phyloP scores from a whole-genome alignment of 805 yeast species.

The Clavispora santaluciae region DNA sequence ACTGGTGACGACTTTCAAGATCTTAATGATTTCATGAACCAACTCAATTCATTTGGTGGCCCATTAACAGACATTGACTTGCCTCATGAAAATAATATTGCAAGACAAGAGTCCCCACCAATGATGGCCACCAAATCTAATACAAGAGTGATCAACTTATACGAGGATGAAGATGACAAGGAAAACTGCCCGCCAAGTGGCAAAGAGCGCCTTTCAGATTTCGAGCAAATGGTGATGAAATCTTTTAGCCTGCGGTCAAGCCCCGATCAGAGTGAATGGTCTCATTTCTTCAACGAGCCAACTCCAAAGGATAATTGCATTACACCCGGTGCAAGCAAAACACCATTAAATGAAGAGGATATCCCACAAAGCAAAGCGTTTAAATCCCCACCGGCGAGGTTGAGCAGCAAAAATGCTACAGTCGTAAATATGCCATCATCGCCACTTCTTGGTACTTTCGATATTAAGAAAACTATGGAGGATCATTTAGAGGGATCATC shows the following conservation, averaged over 20 bases:
- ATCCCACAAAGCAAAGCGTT: constrained; percentile 31
- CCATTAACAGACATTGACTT: constrained; percentile 45
- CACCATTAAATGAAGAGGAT: constrained; percentile 19
- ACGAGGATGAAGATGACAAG: constrained; percentile 32
- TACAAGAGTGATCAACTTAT: constrained; percentile 50
- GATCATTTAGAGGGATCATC: constrained; percentile 20
- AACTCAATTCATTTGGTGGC: constrained; percentile 35
- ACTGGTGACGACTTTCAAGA: constrained; percentile 24
- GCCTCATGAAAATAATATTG: constrained; percentile 18
- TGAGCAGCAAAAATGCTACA: constrained; percentile 16
- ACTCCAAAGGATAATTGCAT: constrained; percentile 32
- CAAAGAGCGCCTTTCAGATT: constrained; percentile 11
- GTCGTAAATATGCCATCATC: constrained; percentile 39
- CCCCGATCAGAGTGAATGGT: constrained; percentile 41
- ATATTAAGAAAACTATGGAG: constrained; percentile 9
- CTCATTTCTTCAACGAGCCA: constrained; percentile 39
- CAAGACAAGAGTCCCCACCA: constrained; percentile 35
- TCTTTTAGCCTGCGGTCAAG: constrained; percentile 29
- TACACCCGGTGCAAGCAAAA: constrained; percentile 18
- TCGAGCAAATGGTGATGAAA: constrained; percentile 22
- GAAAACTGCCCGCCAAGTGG: constrained; percentile 22
- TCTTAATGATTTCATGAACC: constrained; percentile 37
- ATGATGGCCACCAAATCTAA: constrained; percentile 53
- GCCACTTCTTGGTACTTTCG: constrained; percentile 24
- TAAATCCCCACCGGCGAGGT: constrained; percentile 21